phyloP scores from a whole-genome alignment of 345 rosid species.

The Alliaria petiolata region DNA sequence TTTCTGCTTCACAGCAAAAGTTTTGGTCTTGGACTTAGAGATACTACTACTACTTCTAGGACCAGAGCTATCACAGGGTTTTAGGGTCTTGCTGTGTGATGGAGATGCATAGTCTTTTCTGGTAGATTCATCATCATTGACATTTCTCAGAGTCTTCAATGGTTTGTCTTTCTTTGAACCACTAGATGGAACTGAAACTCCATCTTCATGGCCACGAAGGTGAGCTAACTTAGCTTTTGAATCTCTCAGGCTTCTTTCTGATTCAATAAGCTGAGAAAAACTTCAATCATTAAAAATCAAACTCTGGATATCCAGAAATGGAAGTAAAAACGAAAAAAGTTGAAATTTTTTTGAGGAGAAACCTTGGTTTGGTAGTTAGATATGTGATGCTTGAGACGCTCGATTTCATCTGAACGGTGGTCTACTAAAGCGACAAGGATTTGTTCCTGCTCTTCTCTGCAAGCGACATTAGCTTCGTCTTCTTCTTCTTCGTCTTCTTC shows the following conservation, averaged over 20 bases:
- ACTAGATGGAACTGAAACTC: not conserved
- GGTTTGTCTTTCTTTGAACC: conserved; percentile 32
- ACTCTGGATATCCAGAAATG: not conserved
- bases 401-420: conserved; percentile 63
- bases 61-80: conserved; percentile 43
- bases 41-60: conserved; percentile 23
- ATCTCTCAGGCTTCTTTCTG: conserved; percentile 55
- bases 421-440: conserved; percentile 70
- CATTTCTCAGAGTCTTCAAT: conserved; percentile 29
- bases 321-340: not conserved
- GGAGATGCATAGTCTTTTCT: conserved; percentile 21
- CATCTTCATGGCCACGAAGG: conserved; percentile 40
- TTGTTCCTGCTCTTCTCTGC: conserved; percentile 59
- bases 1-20: conserved; percentile 32
- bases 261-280: conserved; percentile 53
- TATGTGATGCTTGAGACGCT: conserved; percentile 59
- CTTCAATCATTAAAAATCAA: too few species aligned
- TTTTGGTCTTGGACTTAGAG: conserved; percentile 30
- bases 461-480: conserved; percentile 21
- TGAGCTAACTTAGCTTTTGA: conserved; percentile 56
- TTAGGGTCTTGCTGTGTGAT: conserved; percentile 41
- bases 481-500: conserved; percentile 2
- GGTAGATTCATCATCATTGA: conserved; percentile 29
- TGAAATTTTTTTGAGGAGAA: not conserved
- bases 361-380: conserved; percentile 76